Evolutionary conservation across 2,329 filamentous ascomycete species (phyloP), one percentile per base, ranked within the genome.

Genomic region (Aspergillus phoenicis): DNA sequence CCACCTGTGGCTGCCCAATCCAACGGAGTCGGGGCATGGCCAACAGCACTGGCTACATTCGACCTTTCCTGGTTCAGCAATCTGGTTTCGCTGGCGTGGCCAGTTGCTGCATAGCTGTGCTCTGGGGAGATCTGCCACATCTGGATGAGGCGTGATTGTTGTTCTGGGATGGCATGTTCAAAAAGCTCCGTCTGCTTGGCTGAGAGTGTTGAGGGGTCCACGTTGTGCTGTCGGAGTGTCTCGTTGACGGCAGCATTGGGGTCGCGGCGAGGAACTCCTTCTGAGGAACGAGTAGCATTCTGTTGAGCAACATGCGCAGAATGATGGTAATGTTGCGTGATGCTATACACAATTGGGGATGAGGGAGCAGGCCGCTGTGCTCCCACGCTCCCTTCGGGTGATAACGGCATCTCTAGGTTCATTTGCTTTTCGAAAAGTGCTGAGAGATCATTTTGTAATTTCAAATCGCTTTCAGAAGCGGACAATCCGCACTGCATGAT

Each of bases 241-340:
- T 81, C 79, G 66, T 89, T 85, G 7, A 85, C 77, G 28, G 64
- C 60, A 22, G 59, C 20, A 41, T 58, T 52, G 20, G 20, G 49
- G 22, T 52, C 61, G 38, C 80, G 83, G 45, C 11, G 15, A 7
- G 38, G 76, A 60, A 84, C 28, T 26, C 15, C 39, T 38, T 48
- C 17, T 30, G 81, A 49, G 64, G 38, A 77, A 80, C 68, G 80
- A 78, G 8, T 78, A 28, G 78, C 78, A 5, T 82, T 74, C 57
- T 82, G 80, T 20, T 78, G 76, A 52, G 73, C 81, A 63, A 88
- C 73, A 73, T 96, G 91, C 48, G 89, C 82, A 8, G 91, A 92
- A 72, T 93, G 91, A 65, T 89, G 89, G 75, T 96, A 96, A 75
- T 96, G 92, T 71, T 91, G 89, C 8, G 91, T 90, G 67, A 91